Base-by-base conservation (phyloP, 306 rosid genomes). In the Lathyrus aphaca region DNA sequence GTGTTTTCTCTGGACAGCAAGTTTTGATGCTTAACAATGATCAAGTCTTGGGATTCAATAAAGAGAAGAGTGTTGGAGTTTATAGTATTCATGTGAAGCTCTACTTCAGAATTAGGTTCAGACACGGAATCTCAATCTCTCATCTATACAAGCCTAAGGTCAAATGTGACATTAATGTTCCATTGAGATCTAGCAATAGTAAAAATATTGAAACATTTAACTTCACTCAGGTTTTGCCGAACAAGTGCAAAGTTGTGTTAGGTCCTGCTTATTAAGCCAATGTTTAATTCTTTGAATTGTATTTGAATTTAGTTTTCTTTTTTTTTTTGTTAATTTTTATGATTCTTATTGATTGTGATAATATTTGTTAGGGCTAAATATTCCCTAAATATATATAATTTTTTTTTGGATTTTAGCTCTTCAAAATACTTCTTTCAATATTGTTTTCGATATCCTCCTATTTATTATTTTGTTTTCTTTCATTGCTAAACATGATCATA, bases 151-250 rank as follows among this genome's bases (percentile, higher is more conserved):
- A 85, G 78, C 91, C 91, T 12, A 87, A 74, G 53, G 80, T 73
- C 10, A 63, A 82, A 50, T 90, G 94, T 51, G 76, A 77, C 5
- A 40, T 90, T 56, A 85, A 67, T 53, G 79, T 85, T 81, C 80
- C 89, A 0, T 15, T 88, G 7, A 45, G 17, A 42, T 50, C 74
- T 48, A 77, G 50, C 13, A 51, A 51, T 10, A 23, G 4, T 17
- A 85, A 72, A 74, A 51, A 51, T 10, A 23, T 4, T 13, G 86
- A 72, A 74, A 74, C 19, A 2, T 51, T 51, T 51, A 15, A 40
- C 13, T 14, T 49, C 43, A 59, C 38, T 1, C 18, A 38, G 0
- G 79, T 88, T 63, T n/a, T 60, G 73, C 18, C 83, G 2, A 78
- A 82, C 32, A 72, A 74, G 62, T 91, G 97, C 37, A 61, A 66